Evolutionary conservation across 768 basidiomycete species (phyloP).

Genomic region (Calvatia gigantea): DNA sequence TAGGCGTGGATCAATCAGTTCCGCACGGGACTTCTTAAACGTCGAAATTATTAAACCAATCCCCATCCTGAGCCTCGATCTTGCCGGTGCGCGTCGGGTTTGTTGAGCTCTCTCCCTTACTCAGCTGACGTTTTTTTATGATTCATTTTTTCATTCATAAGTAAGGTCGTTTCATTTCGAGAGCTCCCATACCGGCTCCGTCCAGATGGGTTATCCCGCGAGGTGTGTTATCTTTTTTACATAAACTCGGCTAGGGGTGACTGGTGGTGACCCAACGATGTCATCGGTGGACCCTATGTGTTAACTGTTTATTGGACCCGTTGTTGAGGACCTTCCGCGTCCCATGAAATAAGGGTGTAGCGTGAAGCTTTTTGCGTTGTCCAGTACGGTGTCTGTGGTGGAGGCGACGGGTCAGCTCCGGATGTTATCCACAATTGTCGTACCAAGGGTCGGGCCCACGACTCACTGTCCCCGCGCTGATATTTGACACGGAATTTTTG

Average conservation of each 20-base stretch:
- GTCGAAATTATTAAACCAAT: background rate
- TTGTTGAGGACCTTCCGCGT: too few relatives aligned
- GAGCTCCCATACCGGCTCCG: background rate
- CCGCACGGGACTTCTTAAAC: background rate
- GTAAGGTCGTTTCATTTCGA: background rate
- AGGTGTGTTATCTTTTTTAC: slow-evolving; percentile 1
- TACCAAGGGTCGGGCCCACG: too few relatives aligned
- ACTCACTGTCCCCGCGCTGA: too few relatives aligned
- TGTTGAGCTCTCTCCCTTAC: background rate
- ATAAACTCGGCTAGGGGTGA: too few relatives aligned
- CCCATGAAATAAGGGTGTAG: too few relatives aligned
- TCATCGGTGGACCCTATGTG: background rate
- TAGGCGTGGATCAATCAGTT: background rate
- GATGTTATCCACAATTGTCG: too few relatives aligned
- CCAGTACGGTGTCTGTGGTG: too few relatives aligned
- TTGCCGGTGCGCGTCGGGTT: background rate
- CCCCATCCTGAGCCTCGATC: background rate
- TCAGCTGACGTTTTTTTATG: background rate
- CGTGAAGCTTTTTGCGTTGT: too few relatives aligned
- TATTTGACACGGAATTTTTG: too few relatives aligned
- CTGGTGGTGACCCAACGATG: background rate
- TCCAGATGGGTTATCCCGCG: background rate
- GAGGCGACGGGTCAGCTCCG: too few relatives aligned
- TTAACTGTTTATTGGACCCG: background rate
- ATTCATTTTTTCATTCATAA: too few relatives aligned